Evolutionary conservation across 345 rosid species (phyloP).

Genomic region (Dipteronia dyeriana): DNA sequence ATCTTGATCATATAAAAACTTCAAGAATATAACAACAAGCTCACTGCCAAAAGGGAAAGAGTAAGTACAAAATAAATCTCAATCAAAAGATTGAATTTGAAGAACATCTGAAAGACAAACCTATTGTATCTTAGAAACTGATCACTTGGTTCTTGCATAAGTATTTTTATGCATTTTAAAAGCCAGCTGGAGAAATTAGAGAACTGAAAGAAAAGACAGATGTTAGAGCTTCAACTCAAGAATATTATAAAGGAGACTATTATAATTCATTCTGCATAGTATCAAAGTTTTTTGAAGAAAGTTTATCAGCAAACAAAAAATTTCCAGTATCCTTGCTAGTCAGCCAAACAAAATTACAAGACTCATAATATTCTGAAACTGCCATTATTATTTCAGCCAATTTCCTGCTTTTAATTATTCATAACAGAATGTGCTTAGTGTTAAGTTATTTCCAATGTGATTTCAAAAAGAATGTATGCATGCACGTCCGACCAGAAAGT

Average conservation of each 20-base stretch:
- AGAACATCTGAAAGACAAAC: constrained; percentile 39
- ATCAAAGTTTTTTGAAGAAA: constrained; percentile 1
- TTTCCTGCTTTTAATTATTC: neutral
- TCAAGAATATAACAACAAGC: constrained; percentile 83
- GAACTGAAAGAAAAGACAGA: constrained; percentile 50
- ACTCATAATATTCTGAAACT: constrained; percentile 2
- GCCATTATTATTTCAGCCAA: neutral
- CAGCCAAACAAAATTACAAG: neutral
- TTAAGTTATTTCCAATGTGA: neutral
- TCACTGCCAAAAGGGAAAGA: constrained; percentile 61
- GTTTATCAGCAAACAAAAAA: neutral
- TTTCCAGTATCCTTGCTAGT: neutral
- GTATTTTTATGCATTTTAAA: constrained; percentile 75
- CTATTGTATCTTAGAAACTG: constrained; percentile 75
- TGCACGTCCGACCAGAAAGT: neutral
- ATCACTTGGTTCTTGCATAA: constrained; percentile 91
- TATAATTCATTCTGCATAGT: neutral
- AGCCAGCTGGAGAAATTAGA: constrained; percentile 95
- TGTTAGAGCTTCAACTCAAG: constrained; percentile 16
- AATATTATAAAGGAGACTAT: neutral
- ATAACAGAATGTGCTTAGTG: neutral
- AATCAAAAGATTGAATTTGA: constrained; percentile 12
- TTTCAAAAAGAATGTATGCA: neutral
- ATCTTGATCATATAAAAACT: constrained; percentile 90
- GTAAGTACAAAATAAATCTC: constrained; percentile 21